Evolutionary conservation across 1,139 yeast species (phyloP), one percentile per base, ranked within the genome.

Genomic region (Spencermartinsiella ligniputridi): DNA sequence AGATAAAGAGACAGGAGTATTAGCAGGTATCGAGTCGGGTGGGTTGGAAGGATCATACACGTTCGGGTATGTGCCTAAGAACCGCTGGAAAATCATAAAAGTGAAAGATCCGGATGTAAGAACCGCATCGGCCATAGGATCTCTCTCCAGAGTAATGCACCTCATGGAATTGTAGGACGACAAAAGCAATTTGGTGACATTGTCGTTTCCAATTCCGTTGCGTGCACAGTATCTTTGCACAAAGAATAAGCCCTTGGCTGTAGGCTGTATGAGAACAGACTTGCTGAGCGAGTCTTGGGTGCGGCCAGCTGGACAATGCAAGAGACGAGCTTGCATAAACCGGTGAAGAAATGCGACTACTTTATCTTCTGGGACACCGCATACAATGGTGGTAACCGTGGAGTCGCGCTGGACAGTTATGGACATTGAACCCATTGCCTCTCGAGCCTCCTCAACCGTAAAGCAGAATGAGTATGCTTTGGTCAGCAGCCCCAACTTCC

Each of bases 171-270:
- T 88, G 56, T 80, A 74, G 19, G 61, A 60, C 0, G 87, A 75
- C 2, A 63, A 55, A 8, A 88, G 57, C 11, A 87, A 72, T 1
- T 62, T 55, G 0, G 83, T 83, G 22, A 54, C 37, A 16, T 37
- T 24, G 8, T 40, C 40, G 25, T 40, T 40, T 5, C 40, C 33
- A 46, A 83, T 63, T 0, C 92, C 95, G 42, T 75, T 66, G 36
- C 69, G 73, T 42, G 69, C 68, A 51, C 83, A 80, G 59, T 81
- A 88, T 11, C 73, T 69, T 41, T 76, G 78, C 1, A 90, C 64
- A 0, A 88, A 61, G 0, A 89, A 81, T 3, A 88, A 78, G 1
- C 97, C 98, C 58, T 92, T 92, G 0, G 97, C 92, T 0, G 97
- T 88, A 3, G 96, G 95, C 57, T 90, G 97, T 29, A 89, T 60